Evolutionary conservation across 2,329 filamentous ascomycete genomes (phyloP).

Genomic region (Arthrobotrys entomopaga): DNA sequence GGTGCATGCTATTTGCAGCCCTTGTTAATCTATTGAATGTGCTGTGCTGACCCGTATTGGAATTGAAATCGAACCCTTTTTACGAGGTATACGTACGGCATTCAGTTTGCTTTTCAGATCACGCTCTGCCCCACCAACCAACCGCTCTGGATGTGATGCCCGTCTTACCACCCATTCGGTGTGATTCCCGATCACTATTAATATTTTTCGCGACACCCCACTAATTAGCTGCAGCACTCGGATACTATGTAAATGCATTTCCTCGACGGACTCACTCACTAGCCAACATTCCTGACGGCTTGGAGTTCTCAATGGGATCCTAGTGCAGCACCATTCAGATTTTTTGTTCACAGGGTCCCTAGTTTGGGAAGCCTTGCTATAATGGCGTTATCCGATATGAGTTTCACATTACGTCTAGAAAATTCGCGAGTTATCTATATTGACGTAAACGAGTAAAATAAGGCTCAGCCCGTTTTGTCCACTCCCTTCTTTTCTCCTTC

Average conservation of each 20-base stretch:
- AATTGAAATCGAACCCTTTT: too few relatives aligned
- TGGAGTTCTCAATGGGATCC: not conserved
- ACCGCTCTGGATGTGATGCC: too few relatives aligned
- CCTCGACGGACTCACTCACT: not conserved
- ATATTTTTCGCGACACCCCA: not conserved
- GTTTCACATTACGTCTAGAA: slow-evolving; percentile 52
- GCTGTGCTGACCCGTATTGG: too few relatives aligned
- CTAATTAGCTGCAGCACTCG: slow-evolving; percentile 15
- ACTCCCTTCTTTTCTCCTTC: not conserved
- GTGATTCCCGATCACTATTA: too few relatives aligned
- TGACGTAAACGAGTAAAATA: slow-evolving; percentile 33
- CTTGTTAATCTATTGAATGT: slow-evolving; percentile 8
- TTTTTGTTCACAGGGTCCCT: not conserved
- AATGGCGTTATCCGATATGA: slow-evolving; percentile 45
- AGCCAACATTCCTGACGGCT: not conserved
- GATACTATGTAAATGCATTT: not conserved
- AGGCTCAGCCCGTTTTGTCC: slow-evolving; percentile 20
- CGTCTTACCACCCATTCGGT: too few relatives aligned
- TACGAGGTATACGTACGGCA: too few relatives aligned
- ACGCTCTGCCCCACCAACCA: too few relatives aligned
- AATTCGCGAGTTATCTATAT: slow-evolving; percentile 49
- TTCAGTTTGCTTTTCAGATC: too few relatives aligned
- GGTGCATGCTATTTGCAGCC: slow-evolving; percentile 3
- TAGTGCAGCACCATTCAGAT: too few relatives aligned
- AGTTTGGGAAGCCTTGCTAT: slow-evolving; percentile 20